Conservation (phyloP, 345 rosid species). For the Mallotus nudiflorus region DNA sequence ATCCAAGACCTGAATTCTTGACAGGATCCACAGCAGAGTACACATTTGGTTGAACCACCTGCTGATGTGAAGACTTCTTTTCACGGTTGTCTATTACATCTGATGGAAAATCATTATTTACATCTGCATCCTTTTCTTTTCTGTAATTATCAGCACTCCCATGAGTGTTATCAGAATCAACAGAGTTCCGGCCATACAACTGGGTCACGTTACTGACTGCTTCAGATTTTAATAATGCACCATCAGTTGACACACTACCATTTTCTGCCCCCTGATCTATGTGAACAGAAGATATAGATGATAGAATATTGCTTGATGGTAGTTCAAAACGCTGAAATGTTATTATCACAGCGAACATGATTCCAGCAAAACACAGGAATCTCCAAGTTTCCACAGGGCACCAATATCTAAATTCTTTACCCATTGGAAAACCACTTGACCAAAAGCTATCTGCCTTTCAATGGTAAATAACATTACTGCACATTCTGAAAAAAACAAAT, state of each 20-base stretch:
- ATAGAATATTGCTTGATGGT: constrained; percentile 46
- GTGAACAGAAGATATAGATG: constrained; percentile 43
- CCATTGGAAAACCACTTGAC: constrained; percentile 39
- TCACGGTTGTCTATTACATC: constrained; percentile 16
- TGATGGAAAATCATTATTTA: constrained; percentile 21
- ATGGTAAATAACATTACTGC: constrained; percentile 36
- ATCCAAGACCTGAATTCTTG: constrained; percentile 16
- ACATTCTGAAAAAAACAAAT: background rate
- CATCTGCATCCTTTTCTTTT: constrained; percentile 28
- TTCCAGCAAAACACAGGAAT: constrained; percentile 46
- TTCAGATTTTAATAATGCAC: constrained; percentile 22
- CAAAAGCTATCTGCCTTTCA: background rate
- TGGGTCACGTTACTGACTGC: constrained; percentile 17
- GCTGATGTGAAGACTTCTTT: constrained; percentile 23
- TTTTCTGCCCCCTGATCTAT: constrained; percentile 37
- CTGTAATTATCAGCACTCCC: too few relatives aligned
- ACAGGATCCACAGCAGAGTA: background rate
- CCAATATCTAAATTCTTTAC: constrained; percentile 40
- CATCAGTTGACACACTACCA: constrained; percentile 15
- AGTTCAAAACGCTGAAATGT: constrained; percentile 61
- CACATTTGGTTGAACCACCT: constrained; percentile 11
- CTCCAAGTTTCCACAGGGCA: constrained; percentile 51
- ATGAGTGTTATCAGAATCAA: constrained; percentile 16
- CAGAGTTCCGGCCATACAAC: constrained; percentile 33
- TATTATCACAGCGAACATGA: constrained; percentile 37